Conservation (phyloP, 495 filamentous ascomycete genomes). For the Trichocladium uniseriatum region DNA sequence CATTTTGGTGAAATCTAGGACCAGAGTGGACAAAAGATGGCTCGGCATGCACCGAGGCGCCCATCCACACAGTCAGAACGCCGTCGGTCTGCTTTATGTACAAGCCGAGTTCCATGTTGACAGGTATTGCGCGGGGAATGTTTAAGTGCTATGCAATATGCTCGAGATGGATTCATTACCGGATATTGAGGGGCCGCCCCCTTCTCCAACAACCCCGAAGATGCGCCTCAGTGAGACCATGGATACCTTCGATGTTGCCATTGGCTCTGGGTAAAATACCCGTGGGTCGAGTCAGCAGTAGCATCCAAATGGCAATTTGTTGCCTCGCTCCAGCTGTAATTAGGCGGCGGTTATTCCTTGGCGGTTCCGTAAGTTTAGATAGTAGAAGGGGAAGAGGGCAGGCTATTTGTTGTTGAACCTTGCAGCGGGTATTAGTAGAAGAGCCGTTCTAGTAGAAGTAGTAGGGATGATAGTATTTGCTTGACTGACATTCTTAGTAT, state of each 20-base stretch:
- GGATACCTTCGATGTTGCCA: not conserved
- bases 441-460: too few species aligned
- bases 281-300: not conserved
- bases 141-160: not conserved
- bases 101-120: not conserved
- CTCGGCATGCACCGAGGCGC: constrained; percentile 29
- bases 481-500: too few species aligned
- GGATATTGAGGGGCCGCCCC: constrained; percentile 12
- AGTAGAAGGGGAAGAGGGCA: too few species aligned
- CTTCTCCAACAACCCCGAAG: not conserved
- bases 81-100: not conserved
- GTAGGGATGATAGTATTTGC: too few species aligned
- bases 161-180: constrained; percentile 1
- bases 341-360: constrained; percentile 15
- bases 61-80: not conserved
- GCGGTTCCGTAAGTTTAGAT: constrained; percentile 10
- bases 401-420: too few species aligned
- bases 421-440: too few species aligned
- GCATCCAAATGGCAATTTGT: not conserved
- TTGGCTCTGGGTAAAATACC: constrained; percentile 5
- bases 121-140: not conserved
- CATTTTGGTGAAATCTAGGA: constrained; percentile 13
- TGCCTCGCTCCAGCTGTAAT: not conserved
- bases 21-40: not conserved
- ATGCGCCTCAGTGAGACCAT: not conserved